A percentile compares a stretch with the other conserved stretches of the same genome.
These are phyloP conservation scores for Lumnitzera racemosa DNA, from an alignment of 345 rosid genomes.

Conservation along the genomic window DNA sequence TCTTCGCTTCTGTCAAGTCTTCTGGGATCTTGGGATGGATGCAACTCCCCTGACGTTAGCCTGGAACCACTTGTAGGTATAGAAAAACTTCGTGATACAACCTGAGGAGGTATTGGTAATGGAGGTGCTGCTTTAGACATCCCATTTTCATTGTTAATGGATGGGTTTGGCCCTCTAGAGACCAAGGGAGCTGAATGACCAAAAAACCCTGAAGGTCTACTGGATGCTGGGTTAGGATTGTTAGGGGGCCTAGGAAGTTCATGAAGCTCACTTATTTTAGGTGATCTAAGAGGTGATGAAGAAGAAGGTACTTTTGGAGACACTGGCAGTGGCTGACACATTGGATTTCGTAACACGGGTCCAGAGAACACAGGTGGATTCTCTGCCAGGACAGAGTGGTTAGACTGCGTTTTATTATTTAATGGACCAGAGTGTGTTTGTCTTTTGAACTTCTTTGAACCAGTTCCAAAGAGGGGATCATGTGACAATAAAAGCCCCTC, in stretches of 20 bases:
- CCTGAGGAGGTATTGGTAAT: constrained; percentile 67
- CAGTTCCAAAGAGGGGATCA: constrained; percentile 27
- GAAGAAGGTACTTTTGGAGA: constrained; percentile 58
- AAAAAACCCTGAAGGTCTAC: constrained; percentile 29
- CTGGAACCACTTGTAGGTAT: constrained; percentile 63
- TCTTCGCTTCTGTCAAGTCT: constrained; percentile 32
- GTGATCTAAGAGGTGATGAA: constrained; percentile 69
- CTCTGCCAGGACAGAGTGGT: constrained; percentile 30
- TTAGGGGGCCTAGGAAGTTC: constrained; percentile 96
- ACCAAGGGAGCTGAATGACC: constrained; percentile 79
- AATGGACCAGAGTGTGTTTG: constrained; percentile 79
- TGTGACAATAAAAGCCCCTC: constrained; percentile 45
- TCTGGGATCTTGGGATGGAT: constrained; percentile 22
- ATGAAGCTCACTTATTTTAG: constrained; percentile 91
- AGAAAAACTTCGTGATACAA: constrained; percentile 75
- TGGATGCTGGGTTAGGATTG: constrained; percentile 26
- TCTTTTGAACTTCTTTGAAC: constrained; percentile 49
- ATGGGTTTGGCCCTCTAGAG: constrained; percentile 39
- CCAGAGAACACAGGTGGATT: constrained; percentile 60
- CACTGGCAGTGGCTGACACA: constrained; percentile 39
- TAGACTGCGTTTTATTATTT: constrained; percentile 40
- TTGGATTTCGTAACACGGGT: constrained; percentile 48
- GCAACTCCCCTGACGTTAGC: constrained; percentile 28
- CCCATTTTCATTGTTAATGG: constrained; percentile 27
- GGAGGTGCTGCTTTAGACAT: constrained; percentile 46